These are phyloP conservation scores for Termitomyces sp. DNA, from an alignment of 1,284 basidiomycete genomes.

Conservation along the genomic window DNA sequence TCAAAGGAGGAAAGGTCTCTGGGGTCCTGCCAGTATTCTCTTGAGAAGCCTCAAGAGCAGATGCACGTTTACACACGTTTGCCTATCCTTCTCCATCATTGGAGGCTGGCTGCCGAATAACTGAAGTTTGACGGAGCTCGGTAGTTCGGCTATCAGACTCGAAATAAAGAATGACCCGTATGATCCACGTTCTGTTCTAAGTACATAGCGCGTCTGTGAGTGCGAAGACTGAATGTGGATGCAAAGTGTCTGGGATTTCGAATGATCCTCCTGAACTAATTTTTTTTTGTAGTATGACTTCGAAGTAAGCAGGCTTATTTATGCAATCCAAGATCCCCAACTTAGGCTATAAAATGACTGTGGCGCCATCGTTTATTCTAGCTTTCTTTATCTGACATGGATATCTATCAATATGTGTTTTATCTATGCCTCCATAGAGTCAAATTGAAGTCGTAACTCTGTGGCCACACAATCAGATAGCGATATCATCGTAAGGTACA, in stretches of 20 bases:
- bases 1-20: background rate
- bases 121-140: no score
- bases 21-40: background rate
- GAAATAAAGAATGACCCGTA: no score
- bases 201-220: background rate
- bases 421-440: background rate
- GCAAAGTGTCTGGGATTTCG: no score
- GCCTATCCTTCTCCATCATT: background rate
- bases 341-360: background rate
- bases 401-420: background rate
- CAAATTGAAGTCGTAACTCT: background rate
- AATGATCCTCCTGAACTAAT: no score
- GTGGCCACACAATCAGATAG: background rate
- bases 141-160: background rate
- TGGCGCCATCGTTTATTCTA: background rate
- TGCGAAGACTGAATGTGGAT: no score
- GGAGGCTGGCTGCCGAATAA: background rate
- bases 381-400: background rate
- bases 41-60: background rate
- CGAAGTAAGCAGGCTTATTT: background rate
- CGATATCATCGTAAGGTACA: background rate
- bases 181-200: no score
- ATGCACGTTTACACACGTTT: background rate
- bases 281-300: background rate
- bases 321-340: background rate